phyloP scores from a whole-genome alignment of 2,329 filamentous ascomycete genomes.

The Aspergillus sp. region DNA sequence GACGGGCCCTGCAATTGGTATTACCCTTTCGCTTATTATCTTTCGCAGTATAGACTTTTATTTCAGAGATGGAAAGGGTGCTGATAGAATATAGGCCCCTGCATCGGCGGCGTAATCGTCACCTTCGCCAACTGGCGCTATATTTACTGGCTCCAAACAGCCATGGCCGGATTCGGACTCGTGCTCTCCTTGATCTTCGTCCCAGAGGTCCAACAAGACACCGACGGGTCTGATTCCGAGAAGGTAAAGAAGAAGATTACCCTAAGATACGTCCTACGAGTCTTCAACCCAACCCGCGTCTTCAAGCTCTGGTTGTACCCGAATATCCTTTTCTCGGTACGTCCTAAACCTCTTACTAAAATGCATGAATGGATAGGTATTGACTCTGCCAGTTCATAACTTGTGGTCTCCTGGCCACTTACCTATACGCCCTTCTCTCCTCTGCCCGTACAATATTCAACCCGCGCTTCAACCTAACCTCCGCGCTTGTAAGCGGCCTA shows the following conservation, averaged over 20 bases:
- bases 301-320: slow-evolving; percentile 66
- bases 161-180: slow-evolving; percentile 61
- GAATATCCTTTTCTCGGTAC: slow-evolving; percentile 62
- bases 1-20: slow-evolving; percentile 45
- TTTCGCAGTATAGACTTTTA: not conserved
- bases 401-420: slow-evolving; percentile 61
- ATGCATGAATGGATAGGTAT: not conserved
- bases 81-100: slow-evolving; percentile 37
- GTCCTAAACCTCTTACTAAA: slow-evolving; percentile 26
- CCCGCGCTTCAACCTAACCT: slow-evolving; percentile 67
- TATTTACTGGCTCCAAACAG: slow-evolving; percentile 77
- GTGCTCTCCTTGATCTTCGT: slow-evolving; percentile 65
- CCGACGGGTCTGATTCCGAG: slow-evolving; percentile 48
- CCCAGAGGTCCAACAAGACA: slow-evolving; percentile 59
- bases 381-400: slow-evolving; percentile 29
- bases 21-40: not conserved
- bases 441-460: slow-evolving; percentile 72
- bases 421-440: slow-evolving; percentile 69
- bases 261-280: slow-evolving; percentile 11
- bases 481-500: slow-evolving; percentile 65
- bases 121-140: slow-evolving; percentile 72
- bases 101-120: slow-evolving; percentile 75
- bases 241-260: slow-evolving; percentile 41
- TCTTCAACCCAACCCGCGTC: slow-evolving; percentile 63
- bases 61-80: not conserved